Evolutionary conservation across 192 early-diverging fungal genomes (phyloP).

Genomic region (Mortierella antarctica): DNA sequence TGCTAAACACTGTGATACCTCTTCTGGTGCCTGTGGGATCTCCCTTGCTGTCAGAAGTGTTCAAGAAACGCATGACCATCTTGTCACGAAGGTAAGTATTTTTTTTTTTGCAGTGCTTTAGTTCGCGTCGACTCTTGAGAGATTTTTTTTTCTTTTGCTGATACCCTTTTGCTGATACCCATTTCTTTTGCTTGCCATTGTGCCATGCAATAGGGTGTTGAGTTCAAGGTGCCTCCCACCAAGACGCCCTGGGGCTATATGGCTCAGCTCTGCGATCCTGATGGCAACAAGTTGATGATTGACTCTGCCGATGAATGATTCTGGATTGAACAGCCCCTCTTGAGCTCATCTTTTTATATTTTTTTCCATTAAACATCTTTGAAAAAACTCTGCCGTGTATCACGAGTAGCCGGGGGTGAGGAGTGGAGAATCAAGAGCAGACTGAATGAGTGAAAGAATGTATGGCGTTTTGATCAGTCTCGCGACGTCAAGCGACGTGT

Average conservation of each 20-base stretch:
- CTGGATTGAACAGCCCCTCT: neutral
- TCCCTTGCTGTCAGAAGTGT: constrained; percentile 24
- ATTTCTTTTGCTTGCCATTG: neutral
- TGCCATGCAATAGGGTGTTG: constrained; percentile 10
- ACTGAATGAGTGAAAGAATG: too few relatives aligned
- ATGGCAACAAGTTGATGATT: constrained; percentile 29
- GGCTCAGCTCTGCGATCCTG: constrained; percentile 33
- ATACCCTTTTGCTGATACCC: neutral
- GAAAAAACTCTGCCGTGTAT: too few relatives aligned
- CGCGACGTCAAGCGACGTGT: too few relatives aligned
- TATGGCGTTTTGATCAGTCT: too few relatives aligned
- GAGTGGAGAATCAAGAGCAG: too few relatives aligned
- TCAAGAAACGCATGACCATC: constrained; percentile 21
- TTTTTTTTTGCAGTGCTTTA: neutral
- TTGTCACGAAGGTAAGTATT: constrained; percentile 37
- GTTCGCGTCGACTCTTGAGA: neutral
- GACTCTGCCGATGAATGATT: too few relatives aligned
- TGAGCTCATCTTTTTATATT: neutral
- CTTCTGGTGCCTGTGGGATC: neutral
- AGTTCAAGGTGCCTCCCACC: constrained; percentile 27
- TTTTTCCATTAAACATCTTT: neutral
- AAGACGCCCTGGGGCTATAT: constrained; percentile 42
- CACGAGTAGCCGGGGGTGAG: too few relatives aligned
- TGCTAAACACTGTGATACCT: neutral
- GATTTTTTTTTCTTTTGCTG: neutral